Percentiles rank a stretch among this genome's conserved stretches.
phyloP scores from a whole-genome alignment of 495 filamentous ascomycete species.

The Penicillium odoratum region DNA sequence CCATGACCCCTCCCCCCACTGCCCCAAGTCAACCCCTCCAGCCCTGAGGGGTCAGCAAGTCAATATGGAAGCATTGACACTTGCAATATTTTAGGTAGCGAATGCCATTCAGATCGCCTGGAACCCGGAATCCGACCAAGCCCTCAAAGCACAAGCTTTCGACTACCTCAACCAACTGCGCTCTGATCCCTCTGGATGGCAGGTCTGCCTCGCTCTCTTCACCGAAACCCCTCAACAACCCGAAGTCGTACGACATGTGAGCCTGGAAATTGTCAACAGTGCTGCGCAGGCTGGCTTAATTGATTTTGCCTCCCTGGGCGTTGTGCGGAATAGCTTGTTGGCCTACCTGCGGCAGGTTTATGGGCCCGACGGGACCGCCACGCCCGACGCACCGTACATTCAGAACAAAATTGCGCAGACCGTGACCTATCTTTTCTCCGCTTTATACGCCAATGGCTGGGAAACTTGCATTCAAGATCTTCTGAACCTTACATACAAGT shows the following conservation, averaged over 20 bases:
- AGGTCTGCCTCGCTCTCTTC: conserved; percentile 83
- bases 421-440: conserved; percentile 85
- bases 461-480: conserved; percentile 86
- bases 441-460: conserved; percentile 83
- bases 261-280: conserved; percentile 88
- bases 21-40: conserved; percentile 27
- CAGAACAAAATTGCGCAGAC: conserved; percentile 98
- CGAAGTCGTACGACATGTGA: conserved; percentile 83
- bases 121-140: conserved; percentile 69
- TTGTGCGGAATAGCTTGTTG: conserved; percentile 74
- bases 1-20: conserved; percentile 20
- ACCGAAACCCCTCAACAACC: conserved; percentile 72
- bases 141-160: conserved; percentile 81
- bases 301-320: conserved; percentile 62
- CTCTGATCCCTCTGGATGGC: conserved; percentile 76
- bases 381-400: conserved; percentile 67
- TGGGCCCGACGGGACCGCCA: conserved; percentile 51
- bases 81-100: conserved; percentile 61
- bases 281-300: conserved; percentile 74
- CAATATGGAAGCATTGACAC: conserved; percentile 18
- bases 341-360: conserved; percentile 75
- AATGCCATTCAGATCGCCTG: conserved; percentile 90
- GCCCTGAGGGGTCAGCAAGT: conserved; percentile 15
- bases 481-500: conserved; percentile 59
- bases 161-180: conserved; percentile 83